Percentiles rank a stretch among this genome's conserved stretches.
Conservation (phyloP, 352 stramenopile genomes). For the Plasmopara viticola region DNA sequence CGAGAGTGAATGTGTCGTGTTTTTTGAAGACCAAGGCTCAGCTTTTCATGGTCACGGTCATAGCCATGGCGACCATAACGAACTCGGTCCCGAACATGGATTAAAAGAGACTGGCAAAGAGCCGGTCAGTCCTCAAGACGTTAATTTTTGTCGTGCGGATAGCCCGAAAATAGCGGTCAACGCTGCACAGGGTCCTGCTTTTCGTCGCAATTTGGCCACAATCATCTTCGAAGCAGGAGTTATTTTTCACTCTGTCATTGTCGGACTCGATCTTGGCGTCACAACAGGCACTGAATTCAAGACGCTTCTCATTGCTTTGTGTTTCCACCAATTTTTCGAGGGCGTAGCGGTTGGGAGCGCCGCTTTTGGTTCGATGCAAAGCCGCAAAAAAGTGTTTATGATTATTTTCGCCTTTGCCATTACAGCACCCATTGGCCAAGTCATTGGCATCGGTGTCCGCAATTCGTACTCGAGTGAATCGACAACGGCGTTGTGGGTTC, state of each 20-base stretch:
- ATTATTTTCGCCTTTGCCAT: conserved; percentile 44
- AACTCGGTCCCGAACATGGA: no score
- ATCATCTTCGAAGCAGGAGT: conserved; percentile 55
- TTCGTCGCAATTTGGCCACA: conserved; percentile 33
- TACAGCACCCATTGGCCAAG: conserved; percentile 52
- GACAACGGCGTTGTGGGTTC: conserved; percentile 43
- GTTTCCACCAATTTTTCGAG: conserved; percentile 76
- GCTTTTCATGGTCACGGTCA: conserved; percentile 3
- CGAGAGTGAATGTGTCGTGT: conserved; percentile 54
- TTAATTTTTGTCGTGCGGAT: background rate
- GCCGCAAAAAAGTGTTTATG: conserved; percentile 30
- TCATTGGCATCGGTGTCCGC: conserved; percentile 48
- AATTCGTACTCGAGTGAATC: conserved; percentile 45
- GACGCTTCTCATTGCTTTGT: conserved; percentile 50
- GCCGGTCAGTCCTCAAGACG: background rate
- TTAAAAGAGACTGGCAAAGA: background rate
- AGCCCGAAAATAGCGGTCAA: background rate
- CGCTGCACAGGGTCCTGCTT: background rate
- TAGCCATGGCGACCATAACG: conserved; percentile 20
- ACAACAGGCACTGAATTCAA: conserved; percentile 38
- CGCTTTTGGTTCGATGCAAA: conserved; percentile 30
- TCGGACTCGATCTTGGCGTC: conserved; percentile 62
- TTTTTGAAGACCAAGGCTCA: conserved; percentile 26
- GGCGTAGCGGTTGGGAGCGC: conserved; percentile 47
- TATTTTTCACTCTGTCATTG: conserved; percentile 60